Conservation (phyloP, 805 yeast genomes). For the Debaryomyces prosopidis region DNA sequence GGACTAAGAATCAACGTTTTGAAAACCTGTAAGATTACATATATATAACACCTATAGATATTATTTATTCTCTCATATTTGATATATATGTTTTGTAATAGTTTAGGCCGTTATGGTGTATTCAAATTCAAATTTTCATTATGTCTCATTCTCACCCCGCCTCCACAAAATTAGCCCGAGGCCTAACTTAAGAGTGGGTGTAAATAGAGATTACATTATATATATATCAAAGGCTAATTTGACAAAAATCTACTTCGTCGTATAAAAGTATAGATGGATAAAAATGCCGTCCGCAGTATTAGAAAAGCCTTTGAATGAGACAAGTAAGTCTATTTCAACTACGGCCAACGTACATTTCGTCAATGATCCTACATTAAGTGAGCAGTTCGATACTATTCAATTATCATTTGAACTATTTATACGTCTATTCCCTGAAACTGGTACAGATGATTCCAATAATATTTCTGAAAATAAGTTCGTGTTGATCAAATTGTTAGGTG, state of each 20-base stretch:
- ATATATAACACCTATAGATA: too few species aligned
- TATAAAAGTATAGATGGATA: neutral
- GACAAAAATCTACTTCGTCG: neutral
- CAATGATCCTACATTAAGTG: conserved; percentile 26
- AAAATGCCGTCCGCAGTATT: conserved; percentile 17
- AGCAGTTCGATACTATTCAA: conserved; percentile 26
- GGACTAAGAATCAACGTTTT: too few species aligned
- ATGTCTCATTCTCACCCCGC: conserved; percentile 4
- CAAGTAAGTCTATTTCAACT: conserved; percentile 19
- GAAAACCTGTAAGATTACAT: too few species aligned
- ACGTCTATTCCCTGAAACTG: conserved; percentile 29
- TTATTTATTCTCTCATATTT: too few species aligned
- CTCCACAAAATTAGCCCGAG: conserved; percentile 6
- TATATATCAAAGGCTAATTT: neutral
- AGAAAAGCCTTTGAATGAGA: neutral
- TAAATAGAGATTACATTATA: neutral
- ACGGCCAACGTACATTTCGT: conserved; percentile 31
- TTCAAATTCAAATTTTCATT: neutral
- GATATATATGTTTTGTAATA: too few species aligned
- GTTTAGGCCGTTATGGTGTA: too few species aligned
- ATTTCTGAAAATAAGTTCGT: conserved; percentile 21
- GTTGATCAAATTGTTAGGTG: conserved; percentile 38
- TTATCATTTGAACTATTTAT: conserved; percentile 35
- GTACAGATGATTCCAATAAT: neutral
- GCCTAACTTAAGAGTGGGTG: neutral